Percentiles rank a stretch among this genome's conserved stretches.
Conservation (phyloP, 257 asterid species). For the Craterostigma plantagineum region DNA sequence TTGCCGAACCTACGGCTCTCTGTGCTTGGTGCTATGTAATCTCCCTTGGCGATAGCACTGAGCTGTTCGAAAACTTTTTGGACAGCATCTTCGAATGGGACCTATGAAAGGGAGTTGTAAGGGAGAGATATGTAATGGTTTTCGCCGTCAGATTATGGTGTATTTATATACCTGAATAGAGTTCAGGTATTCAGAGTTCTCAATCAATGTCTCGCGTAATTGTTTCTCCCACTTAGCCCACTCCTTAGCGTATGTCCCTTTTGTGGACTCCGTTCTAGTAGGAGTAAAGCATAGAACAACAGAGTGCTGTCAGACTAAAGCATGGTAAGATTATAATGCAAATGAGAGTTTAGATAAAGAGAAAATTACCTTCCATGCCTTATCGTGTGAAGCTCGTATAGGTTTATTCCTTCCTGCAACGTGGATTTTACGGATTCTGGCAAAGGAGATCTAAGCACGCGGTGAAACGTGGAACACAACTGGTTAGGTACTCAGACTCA, state of each 20-base stretch:
- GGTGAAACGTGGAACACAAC: slow-evolving; percentile 11
- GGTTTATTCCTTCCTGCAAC: slow-evolving; percentile 69
- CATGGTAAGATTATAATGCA: background rate
- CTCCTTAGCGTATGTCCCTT: slow-evolving; percentile 59
- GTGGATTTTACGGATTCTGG: slow-evolving; percentile 52
- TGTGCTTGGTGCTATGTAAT: slow-evolving; percentile 37
- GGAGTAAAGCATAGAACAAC: slow-evolving; percentile 7
- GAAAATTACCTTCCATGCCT: slow-evolving; percentile 49
- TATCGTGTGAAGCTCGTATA: slow-evolving; percentile 50
- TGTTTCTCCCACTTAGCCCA: slow-evolving; percentile 88
- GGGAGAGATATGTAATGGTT: slow-evolving; percentile 3
- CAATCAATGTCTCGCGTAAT: slow-evolving; percentile 38
- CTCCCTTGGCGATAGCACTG: slow-evolving; percentile 61
- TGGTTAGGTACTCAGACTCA: slow-evolving; percentile 10
- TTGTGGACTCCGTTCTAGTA: slow-evolving; percentile 59
- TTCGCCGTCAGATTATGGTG: too few relatives aligned
- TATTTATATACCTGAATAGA: slow-evolving; percentile 58
- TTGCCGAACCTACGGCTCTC: slow-evolving; percentile 52
- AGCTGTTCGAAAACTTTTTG: slow-evolving; percentile 51
- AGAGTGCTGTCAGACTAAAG: background rate
- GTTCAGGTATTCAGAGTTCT: slow-evolving; percentile 52
- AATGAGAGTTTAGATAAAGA: slow-evolving; percentile 1
- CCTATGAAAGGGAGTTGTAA: slow-evolving; percentile 13
- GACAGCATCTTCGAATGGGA: slow-evolving; percentile 55
- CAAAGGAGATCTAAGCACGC: slow-evolving; percentile 52